Evolutionary conservation across 306 rosid species (phyloP), one percentile per base, ranked within the genome.

Genomic region (Rubus idaeus): DNA sequence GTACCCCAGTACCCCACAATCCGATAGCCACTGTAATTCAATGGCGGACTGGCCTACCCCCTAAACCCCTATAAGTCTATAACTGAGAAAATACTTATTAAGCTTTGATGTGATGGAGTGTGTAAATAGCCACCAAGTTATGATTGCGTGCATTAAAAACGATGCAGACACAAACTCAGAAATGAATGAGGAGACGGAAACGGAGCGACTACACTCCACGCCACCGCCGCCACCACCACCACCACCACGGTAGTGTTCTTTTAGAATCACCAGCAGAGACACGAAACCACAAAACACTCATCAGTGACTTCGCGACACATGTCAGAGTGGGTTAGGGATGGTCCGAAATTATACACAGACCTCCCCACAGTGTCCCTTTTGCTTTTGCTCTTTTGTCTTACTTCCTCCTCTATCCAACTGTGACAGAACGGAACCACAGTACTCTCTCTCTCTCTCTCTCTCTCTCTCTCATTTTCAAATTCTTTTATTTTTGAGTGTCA

Each of bases 131-230:
- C 76, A 62, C 79, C 81, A 47, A 39, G 84, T 83, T 78, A 86
- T 86, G 86, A 83, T 86, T 86, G 83, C 86, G 42, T 83, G 87
- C 86, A 83, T 78, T 81, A 73, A 81, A 53, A 52, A 76, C 46
- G 73, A 75, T 66, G 23, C 74, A 52, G 73, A 78, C 63, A 62
- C 45, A 68, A 11, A 17, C 26, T 6, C 61, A 50, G 52, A 75
- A n/a, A 42, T 21, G 50, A 13, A 42, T 4, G 46, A 20, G n/a
- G 11, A 30, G 30, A 64, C 47, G 7, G 14, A 51, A 65, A 55
- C n/a, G 7, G n/a, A 30, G 42, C n/a, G 60, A 55, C 26, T 23
- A 55, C 61, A n/a, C 60, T 18, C 23, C 7, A 53, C 23, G 58
- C 58, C 58, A 57, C 12, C 23, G 18, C 51, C 52, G 20, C 11